A percentile compares a stretch with the other conserved stretches of the same genome.
These are phyloP conservation scores for Raphanus sativus DNA, from an alignment of 345 rosid genomes.

Conservation along the genomic window DNA sequence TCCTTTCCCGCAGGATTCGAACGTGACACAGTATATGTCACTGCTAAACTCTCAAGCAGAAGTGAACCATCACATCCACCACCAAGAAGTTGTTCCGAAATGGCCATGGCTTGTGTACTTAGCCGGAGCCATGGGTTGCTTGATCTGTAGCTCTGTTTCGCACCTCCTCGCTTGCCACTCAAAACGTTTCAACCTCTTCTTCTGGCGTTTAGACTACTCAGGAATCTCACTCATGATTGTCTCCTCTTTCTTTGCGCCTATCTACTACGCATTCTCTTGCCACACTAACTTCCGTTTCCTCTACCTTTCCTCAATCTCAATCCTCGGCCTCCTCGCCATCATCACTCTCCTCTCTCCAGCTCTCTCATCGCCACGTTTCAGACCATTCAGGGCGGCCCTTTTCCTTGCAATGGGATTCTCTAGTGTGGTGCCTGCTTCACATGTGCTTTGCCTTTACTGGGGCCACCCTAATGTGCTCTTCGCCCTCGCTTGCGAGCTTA, in stretches of 20 bases:
- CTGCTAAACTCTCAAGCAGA: conserved; percentile 1
- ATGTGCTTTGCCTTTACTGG: conserved; percentile 64
- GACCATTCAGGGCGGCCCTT: conserved; percentile 64
- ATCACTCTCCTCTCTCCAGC: conserved; percentile 74
- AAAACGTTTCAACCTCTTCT: conserved; percentile 64
- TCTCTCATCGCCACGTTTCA: conserved; percentile 54
- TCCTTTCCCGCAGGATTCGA: conserved; percentile 18
- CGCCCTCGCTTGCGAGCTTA: conserved; percentile 62
- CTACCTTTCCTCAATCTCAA: conserved; percentile 62
- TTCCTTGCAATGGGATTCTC: conserved; percentile 88
- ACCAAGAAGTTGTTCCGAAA: conserved; percentile 43
- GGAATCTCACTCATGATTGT: conserved; percentile 95
- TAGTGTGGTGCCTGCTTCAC: conserved; percentile 73
- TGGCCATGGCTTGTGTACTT: conserved; percentile 96
- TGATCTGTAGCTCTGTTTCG: conserved; percentile 80
- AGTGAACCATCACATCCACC: conserved; percentile 10
- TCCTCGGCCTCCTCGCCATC: conserved; percentile 63
- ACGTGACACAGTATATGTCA: conserved; percentile 20
- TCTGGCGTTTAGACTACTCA: conserved; percentile 93
- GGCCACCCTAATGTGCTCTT: conserved; percentile 59
- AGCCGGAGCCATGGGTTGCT: conserved; percentile 80
- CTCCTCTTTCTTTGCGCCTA: conserved; percentile 80
- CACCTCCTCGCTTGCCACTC: conserved; percentile 96
- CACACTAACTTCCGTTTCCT: conserved; percentile 54
- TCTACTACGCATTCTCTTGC: conserved; percentile 81